Base-by-base conservation (phyloP, 768 basidiomycete species). In the Panaeolus cyanescens region DNA sequence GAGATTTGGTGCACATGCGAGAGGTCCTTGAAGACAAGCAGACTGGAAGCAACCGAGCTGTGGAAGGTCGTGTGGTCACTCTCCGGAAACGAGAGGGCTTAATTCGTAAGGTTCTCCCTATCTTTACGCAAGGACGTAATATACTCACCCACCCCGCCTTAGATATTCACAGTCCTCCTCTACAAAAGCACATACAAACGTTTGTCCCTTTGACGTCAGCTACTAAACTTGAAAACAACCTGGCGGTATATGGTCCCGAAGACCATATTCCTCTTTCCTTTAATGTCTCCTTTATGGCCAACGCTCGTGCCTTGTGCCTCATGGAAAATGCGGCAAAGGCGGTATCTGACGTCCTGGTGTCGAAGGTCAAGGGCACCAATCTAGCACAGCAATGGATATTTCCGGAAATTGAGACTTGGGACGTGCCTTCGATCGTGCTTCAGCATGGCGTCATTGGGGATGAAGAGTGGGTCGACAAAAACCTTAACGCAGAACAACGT, bases 211-310 rank as follows among this genome's bases (percentile, higher is more conserved):
- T 65, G 56, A 62, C 59, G 13, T 56, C 53, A 36, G 64, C 67
- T 42, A 69, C 61, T 33, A 67, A 65, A 53, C 66, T 65, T 30
- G 65, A 65, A 55, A 65, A 70, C 32, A 69, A 68, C 2, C 66
- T 65, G 61, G 66, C 66, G 13, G 65, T 69, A 28, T 75, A 75
- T 59, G 71, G 71, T 17, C 64, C 72, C 20, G 74, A 76, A 32
- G 78, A 81, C 59, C 57, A 59, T 2, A 65, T 83, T 55, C 79
- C 81, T 32, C 67, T 80, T 31, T 62, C 67, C 8, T 83, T 82
- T 69, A 84, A 84, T 61, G 71, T 83, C 8, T 79, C 81, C 2
- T 84, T 84, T 64, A 66, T 82, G 64, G 72, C 78, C n/a, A 81
- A 80, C 33, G 74, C 80, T 1, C 74, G 74, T 25, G 77, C 79